Evolutionary conservation across 2,329 filamentous ascomycete genomes (phyloP), one percentile per base, ranked within the genome.

Genomic region (Fusarium devonianum): DNA sequence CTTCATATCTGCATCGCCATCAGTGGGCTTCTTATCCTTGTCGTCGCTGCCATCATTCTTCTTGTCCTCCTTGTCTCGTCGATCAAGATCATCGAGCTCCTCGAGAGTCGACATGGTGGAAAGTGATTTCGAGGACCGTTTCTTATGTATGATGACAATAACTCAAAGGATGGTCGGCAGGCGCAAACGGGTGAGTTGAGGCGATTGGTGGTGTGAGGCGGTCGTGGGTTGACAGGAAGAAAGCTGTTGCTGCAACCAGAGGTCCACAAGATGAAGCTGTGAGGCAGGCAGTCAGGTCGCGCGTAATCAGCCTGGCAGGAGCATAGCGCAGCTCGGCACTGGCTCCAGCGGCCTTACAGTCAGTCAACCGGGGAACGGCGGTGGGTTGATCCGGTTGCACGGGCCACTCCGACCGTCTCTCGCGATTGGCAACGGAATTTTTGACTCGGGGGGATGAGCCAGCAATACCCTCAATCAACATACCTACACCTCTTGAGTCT

Each of bases 1-100:
- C 72, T 93, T 86, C 92, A 97, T 97, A 49, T 96, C 91, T 39
- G 87, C 87, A 77, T 97, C 93, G 37, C 82, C 88, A 67, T 87
- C 85, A 46, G 78, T 75, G 63, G 83, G 79, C 64, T 73, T 71
- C 58, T 73, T 67, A 54, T 69, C 64, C 22, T 69, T 67, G 53
- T 72, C 71, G 46, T 69, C 67, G 37, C 68, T 63, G 25, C 62
- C 67, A 16, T 72, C 67, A 65, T 65, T 70, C 62, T 72, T 73
- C 65, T 85, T 87, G 71, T 92, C 86, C 67, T 90, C 86, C 79
- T 85, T 87, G 72, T 85, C 84, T 74, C 87, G 85, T 74, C 87
- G 88, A 79, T 94, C 89, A 72, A 95, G 81, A 73, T 92, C 89
- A 71, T 95, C 90, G 70, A 95, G 88, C 78, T 95, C 91, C 78